Evolutionary conservation across 345 rosid species (phyloP).

Genomic region (Citrus hindsii): DNA sequence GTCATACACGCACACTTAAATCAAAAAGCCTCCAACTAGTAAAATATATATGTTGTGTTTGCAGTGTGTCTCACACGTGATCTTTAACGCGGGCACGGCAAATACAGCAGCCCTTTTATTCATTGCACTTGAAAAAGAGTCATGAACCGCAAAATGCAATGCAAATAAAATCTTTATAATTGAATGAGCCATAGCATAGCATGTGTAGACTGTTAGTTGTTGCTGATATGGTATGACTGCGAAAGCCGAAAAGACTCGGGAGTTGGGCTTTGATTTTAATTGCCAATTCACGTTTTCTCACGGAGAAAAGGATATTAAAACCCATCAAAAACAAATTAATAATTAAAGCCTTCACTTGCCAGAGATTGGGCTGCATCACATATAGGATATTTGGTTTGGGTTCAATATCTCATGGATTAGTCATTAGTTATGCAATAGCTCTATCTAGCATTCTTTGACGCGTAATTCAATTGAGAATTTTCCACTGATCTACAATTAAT

Average conservation of each 20-base stretch:
- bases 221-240: too few species aligned
- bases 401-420: not conserved
- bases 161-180: not conserved
- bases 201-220: not conserved
- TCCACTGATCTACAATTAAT: not conserved
- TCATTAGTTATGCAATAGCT: not conserved
- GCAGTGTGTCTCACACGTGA: slow-evolving; percentile 19
- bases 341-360: not conserved
- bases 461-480: not conserved
- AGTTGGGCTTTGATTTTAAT: too few species aligned
- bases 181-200: not conserved
- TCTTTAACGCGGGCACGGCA: slow-evolving; percentile 1
- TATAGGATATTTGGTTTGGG: not conserved
- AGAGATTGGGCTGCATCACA: not conserved
- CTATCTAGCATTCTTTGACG: not conserved
- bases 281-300: too few species aligned
- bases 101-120: not conserved
- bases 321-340: not conserved
- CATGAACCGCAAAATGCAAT: not conserved
- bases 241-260: too few species aligned
- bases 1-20: slow-evolving; percentile 7
- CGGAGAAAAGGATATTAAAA: too few species aligned
- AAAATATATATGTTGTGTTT: not conserved
- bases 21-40: slow-evolving; percentile 13
- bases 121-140: not conserved